Conservation (phyloP, 2,329 filamentous ascomycete species). For the Hymenoscyphus infarciens region DNA sequence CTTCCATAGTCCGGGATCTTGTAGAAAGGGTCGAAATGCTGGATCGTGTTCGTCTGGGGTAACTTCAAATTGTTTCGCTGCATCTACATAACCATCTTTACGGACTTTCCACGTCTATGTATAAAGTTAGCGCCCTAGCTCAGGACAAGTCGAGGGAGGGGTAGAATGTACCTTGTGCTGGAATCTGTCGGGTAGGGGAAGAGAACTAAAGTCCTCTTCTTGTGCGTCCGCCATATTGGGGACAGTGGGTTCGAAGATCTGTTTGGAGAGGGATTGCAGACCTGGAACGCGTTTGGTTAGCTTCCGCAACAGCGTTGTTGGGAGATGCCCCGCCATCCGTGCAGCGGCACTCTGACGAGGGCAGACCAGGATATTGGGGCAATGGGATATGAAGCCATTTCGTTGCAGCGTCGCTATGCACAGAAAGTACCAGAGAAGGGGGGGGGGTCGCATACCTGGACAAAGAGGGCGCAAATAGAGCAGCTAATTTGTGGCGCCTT, state of each 20-base stretch:
- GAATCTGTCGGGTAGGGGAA: constrained; percentile 77
- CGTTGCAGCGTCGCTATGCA: not conserved
- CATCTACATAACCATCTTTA: constrained; percentile 92
- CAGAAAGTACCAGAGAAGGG: constrained; percentile 10
- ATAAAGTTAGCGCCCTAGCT: constrained; percentile 9
- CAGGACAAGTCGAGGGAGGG: constrained; percentile 7
- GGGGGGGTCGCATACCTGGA: constrained; percentile 19
- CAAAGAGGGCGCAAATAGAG: constrained; percentile 23
- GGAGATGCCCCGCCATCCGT: constrained; percentile 23
- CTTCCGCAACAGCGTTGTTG: constrained; percentile 22
- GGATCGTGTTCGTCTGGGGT: constrained; percentile 83
- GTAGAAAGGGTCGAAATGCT: constrained; percentile 80
- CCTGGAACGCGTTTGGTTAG: constrained; percentile 31
- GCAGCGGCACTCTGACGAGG: constrained; percentile 6
- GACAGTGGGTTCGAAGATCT: constrained; percentile 19
- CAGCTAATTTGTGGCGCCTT: constrained; percentile 14
- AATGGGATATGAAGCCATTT: not conserved
- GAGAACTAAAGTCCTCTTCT: constrained; percentile 77
- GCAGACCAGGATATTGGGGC: not conserved
- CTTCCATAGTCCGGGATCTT: constrained; percentile 86
- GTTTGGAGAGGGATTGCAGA: constrained; percentile 12
- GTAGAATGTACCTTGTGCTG: constrained; percentile 63
- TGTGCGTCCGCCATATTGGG: constrained; percentile 64
- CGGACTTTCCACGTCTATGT: constrained; percentile 87
- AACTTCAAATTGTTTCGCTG: constrained; percentile 77